Evolutionary conservation across 805 yeast species (phyloP), one percentile per base, ranked within the genome.

Genomic region (Cyberlindnera maclurae): DNA sequence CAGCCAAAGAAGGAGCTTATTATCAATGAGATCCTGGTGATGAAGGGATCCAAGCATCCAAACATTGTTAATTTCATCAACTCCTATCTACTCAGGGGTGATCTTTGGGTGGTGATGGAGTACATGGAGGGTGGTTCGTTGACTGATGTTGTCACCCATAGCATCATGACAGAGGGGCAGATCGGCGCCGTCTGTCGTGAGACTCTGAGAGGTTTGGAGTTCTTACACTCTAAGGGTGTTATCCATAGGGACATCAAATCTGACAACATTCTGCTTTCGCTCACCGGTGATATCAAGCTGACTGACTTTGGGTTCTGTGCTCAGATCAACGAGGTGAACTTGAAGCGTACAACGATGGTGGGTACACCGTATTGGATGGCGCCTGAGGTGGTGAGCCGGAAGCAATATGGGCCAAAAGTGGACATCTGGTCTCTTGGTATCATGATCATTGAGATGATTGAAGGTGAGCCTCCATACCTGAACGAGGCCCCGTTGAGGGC

Each of bases 301-400:
- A 93, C 98, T 0, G 98, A 93, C 64, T 86, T 86, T 59, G 95
- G 95, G 1, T 93, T 90, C 66, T 93, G 98, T 65, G 99, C 98
- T 0, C 95, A 89, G 61, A 71, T 84, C 44, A 84, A 82, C 28
- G 94, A 82, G 47, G 73, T 75, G 39, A 82, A 84, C 47, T 68
- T 83, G 39, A 89, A 90, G 60, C 78, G 99, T 59, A 88, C 96
- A 3, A 93, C 99, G 4, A 87, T 93, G 95, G 98, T 93, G 13
- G 99, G 99, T 12, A 93, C 99, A 0, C 98, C 99, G 12, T 93
- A 93, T 60, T 93, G 99, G 99, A 93, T 93, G 99, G 99, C 99
- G 0, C 99, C 99, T 1, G 99, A 93, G 60, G 96, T 93, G 38
- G 96, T 93, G 20, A 78, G 89, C 15, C 77, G 94, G 51, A 89